Conservation (phyloP, 345 rosid species). For the Linum trigynum region DNA sequence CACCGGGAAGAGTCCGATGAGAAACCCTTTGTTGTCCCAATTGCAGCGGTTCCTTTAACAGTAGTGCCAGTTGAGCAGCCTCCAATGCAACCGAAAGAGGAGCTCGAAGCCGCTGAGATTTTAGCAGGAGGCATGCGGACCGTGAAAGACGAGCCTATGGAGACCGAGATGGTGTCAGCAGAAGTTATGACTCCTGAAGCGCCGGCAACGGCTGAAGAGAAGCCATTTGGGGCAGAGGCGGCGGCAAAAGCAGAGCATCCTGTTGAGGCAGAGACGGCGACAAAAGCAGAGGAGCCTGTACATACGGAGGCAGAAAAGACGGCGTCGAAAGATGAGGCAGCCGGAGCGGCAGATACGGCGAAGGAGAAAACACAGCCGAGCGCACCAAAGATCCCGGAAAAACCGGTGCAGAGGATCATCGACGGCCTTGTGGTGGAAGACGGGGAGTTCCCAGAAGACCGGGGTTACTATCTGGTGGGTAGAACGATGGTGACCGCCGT, state of each 20-base stretch:
- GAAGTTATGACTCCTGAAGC: neutral
- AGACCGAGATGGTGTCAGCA: neutral
- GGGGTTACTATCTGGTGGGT: constrained; percentile 51
- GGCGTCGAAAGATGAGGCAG: neutral
- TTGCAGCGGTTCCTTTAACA: constrained; percentile 19
- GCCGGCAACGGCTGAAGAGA: neutral
- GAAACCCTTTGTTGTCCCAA: neutral
- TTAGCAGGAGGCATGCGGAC: constrained; percentile 1
- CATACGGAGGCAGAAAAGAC: neutral
- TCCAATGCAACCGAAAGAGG: neutral
- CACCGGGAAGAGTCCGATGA: neutral
- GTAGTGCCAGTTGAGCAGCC: constrained; percentile 14
- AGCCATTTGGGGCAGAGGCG: neutral
- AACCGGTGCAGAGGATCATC: neutral
- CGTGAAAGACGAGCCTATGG: constrained; percentile 11
- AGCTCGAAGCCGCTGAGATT: neutral
- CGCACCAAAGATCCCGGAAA: neutral
- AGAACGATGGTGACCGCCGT: constrained; percentile 43
- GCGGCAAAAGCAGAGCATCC: neutral
- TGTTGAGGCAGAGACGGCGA: neutral
- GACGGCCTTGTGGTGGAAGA: constrained; percentile 23
- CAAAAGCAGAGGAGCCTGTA: neutral
- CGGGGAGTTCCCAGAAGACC: constrained; percentile 39
- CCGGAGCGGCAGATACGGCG: neutral
- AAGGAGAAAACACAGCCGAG: neutral